Evolutionary conservation across 108 stramenopile genomes (phyloP), one percentile per base, ranked within the genome.

Genomic region (Aurantiochytrium sp.): DNA sequence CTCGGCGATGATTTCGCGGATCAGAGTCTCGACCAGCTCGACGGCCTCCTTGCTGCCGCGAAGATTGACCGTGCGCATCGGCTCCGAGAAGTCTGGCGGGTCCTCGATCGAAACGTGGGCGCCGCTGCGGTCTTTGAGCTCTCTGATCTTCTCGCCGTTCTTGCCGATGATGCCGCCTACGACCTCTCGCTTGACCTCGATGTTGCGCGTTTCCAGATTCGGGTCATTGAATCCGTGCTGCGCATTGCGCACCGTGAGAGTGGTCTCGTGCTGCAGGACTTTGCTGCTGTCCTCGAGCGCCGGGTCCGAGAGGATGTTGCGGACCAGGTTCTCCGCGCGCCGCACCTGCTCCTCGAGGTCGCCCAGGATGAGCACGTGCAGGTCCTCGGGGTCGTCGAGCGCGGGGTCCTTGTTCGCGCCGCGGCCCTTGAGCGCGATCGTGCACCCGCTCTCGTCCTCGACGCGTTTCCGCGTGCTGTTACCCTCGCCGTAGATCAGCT

Each of bases 361-460:
- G 6, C 42, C 39, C 6, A 81, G n/a, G 12, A 81, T 48, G 45
- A 81, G 73, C 36, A 81, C 73, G 45, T 81, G 73, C 42, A 81
- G 45, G 45, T 81, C 73, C 19, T 81, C 73, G 73, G 39, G 42
- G 19, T 81, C 73, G 24, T 81, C 73, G 45, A 48, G 42, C 45
- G 42, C 12, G 19, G 59, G 59, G 59, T 65, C 59, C 42, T 48
- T 41, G 27, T 41, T 48, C 6, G 42, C 45, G 73, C 73, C 73
- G 12, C 73, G 36, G 12, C 73, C 73, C 27, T 48, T 41, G 73
- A 81, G 45, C 42, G n/a, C n/a, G 39, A 81, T 48, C 42, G 39
- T 81, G 73, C 42, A 41, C 42, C 73, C 73, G 45, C 73, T 81
- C 42, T 81, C 42, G 27, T 41, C 73, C 73, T 81, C 73, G 42